A percentile compares a stretch with the other conserved stretches of the same genome.
Conservation (phyloP, 2,329 filamentous ascomycete species). For the Penicillium hesseltinei region DNA sequence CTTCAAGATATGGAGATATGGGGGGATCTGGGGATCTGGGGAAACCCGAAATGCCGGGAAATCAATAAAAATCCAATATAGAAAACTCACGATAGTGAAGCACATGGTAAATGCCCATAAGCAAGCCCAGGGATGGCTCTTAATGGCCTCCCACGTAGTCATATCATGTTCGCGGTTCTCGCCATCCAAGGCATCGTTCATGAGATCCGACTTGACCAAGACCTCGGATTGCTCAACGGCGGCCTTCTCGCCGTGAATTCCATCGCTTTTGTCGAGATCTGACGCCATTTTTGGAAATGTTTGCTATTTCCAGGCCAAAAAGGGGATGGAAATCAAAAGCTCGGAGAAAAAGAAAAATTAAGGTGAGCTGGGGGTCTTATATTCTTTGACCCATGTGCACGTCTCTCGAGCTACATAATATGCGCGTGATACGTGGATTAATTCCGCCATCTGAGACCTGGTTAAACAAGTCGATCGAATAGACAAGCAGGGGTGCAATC, state of each 20-base stretch:
- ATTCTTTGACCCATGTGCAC: neutral
- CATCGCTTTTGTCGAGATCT: neutral
- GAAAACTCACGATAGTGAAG: conserved; percentile 48
- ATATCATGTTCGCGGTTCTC: conserved; percentile 48
- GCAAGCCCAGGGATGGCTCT: conserved; percentile 46
- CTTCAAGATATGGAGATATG: neutral
- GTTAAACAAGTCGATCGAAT: neutral
- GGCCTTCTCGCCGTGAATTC: conserved; percentile 3
- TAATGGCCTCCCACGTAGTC: conserved; percentile 40
- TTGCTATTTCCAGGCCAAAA: neutral
- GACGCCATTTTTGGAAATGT: conserved; percentile 1
- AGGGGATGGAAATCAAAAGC: neutral
- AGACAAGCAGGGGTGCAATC: neutral
- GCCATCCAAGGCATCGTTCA: conserved; percentile 44
- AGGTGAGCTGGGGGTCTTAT: neutral
- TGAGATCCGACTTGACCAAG: conserved; percentile 37
- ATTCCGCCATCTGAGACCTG: neutral
- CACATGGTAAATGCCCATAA: conserved; percentile 52
- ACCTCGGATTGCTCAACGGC: conserved; percentile 38
- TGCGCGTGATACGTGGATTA: conserved; percentile 9
- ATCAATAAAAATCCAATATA: too few species aligned
- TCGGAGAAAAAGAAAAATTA: neutral
- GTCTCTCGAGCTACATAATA: neutral
- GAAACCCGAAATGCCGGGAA: neutral
- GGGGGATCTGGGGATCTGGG: neutral